Base-by-base conservation (phyloP, 352 stramenopile genomes). In the Pythium rhizo-oryzae region DNA sequence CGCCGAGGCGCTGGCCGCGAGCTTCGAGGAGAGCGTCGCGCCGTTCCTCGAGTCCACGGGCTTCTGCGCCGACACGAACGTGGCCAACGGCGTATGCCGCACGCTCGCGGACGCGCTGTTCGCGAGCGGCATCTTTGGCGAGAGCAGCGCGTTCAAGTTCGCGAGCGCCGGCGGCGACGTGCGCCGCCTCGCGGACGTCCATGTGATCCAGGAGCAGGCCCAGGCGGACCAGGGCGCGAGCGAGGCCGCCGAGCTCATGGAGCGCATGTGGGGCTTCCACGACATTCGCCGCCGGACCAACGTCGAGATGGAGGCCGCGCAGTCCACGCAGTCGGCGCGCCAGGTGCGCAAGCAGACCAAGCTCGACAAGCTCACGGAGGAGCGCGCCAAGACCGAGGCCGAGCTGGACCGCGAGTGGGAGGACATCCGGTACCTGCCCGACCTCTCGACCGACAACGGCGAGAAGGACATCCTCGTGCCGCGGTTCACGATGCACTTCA, bases 401-500 rank as follows among this genome's bases (percentile, higher is more conserved):
- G 84, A 90, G 56, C 71, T 84, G 51, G 87, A 95, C 59, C 80
- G 84, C 30, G 75, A 88, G 72, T 95, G 87, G 87, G 87, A 95
- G 65, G 85, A 95, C 66, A 75, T 74, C 43, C 84, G 87, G 23
- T 80, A 89, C 55, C 67, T 95, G 61, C 87, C 87, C 0, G 87
- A 95, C 59, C 64, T 95, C 58, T 84, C 76, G 28, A 84, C 82
- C 50, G 87, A 94, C 74, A 96, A 81, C 19, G 87, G 87, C 57
- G 87, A 96, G 64, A 78, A 87, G 56, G 90, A 98, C 71, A 92
- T 98, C 43, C 85, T 96, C 70, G 89, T 97, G 37, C 76, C 89
- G 21, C 84, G 92, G 23, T 78, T 98, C 25, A 91, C 79, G 44
- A 93, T 98, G 62, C 87, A 95, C 71, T 95, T 97, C 68, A 96